Base-by-base conservation (phyloP, 116 monocot genomes). In the Phalaenopsis hybrid region DNA sequence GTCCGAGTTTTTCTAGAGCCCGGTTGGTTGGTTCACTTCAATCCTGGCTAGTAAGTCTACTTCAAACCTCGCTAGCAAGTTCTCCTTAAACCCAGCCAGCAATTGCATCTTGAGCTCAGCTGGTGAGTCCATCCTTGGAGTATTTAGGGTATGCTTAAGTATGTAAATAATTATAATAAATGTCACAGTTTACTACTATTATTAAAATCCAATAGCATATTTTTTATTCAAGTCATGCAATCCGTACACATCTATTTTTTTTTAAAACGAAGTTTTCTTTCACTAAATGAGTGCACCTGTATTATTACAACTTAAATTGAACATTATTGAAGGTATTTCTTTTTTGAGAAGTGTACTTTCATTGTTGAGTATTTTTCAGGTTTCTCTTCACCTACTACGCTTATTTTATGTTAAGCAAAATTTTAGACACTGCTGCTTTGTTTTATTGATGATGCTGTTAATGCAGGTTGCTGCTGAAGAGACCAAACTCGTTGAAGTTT, bases 391-490 rank as follows among this genome's bases (percentile, higher is more conserved):
- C n/a, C n/a, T 75, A 10, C 21, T 46, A 37, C 15, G 72, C 3
- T 72, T 41, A 15, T 72, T 34, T 16, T 72, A 15, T 72, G 12
- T 41, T 72, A 34, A 41, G 10, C 10, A 34, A 55, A 31, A 37
- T 41, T 72, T 72, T 34, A 41, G 1, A 31, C 31, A 15, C 0
- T 13, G 18, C 8, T 75, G 8, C 13, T 75, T 31, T 45, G 20
- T 75, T 45, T 2, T 55, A 55, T 37, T 75, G 16, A 6, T 75
- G 15, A 46, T 51, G 55, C 44, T 44, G 37, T 13, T 55, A 52
- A 78, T 83, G 58, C 85, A 97, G 97, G 78, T 85, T 57, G 82
- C 89, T 63, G 84, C 75, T 86, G 97, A 97, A 87, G 97, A 92
- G 52, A 85, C 89, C 20, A 97, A 90, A 81, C 74, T 50, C 3